Conservation (phyloP, 495 filamentous ascomycete species). For the Penicillium tannophilum region DNA sequence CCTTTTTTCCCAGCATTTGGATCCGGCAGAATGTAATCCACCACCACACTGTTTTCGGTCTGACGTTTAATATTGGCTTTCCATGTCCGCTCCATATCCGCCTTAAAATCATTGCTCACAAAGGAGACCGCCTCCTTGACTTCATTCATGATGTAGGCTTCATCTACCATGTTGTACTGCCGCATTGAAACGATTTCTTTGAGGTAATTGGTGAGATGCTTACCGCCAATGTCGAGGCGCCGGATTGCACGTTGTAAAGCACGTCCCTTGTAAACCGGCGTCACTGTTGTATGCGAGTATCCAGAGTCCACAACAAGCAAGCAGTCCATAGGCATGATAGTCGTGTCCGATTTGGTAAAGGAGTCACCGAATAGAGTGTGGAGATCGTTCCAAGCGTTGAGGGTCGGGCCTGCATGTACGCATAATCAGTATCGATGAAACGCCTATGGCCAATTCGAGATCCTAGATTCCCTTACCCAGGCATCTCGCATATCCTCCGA, state of each 20-base stretch:
- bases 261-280: slow-evolving; percentile 78
- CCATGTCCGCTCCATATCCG: slow-evolving; percentile 81
- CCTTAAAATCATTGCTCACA: slow-evolving; percentile 73
- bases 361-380: slow-evolving; percentile 61
- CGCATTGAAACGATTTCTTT: slow-evolving; percentile 87
- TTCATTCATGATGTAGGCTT: slow-evolving; percentile 89
- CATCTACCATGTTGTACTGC: slow-evolving; percentile 93
- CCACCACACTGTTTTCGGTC: slow-evolving; percentile 69
- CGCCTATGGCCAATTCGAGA: neutral
- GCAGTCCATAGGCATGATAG: slow-evolving; percentile 69
- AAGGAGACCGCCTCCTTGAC: slow-evolving; percentile 92
- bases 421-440: neutral
- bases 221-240: slow-evolving; percentile 88
- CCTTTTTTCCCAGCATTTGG: slow-evolving; percentile 77
- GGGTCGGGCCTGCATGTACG: slow-evolving; percentile 54
- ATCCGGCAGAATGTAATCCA: slow-evolving; percentile 93
- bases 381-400: slow-evolving; percentile 86
- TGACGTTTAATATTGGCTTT: slow-evolving; percentile 66
- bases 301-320: slow-evolving; percentile 87
- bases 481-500: slow-evolving; percentile 78
- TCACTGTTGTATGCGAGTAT: slow-evolving; percentile 92
- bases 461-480: slow-evolving; percentile 42
- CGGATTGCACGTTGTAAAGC: slow-evolving; percentile 81
- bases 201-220: slow-evolving; percentile 91
- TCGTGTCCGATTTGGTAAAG: slow-evolving; percentile 26